phyloP scores from a whole-genome alignment of 148 eudicot species.

The Hydrangea macrophylla region DNA sequence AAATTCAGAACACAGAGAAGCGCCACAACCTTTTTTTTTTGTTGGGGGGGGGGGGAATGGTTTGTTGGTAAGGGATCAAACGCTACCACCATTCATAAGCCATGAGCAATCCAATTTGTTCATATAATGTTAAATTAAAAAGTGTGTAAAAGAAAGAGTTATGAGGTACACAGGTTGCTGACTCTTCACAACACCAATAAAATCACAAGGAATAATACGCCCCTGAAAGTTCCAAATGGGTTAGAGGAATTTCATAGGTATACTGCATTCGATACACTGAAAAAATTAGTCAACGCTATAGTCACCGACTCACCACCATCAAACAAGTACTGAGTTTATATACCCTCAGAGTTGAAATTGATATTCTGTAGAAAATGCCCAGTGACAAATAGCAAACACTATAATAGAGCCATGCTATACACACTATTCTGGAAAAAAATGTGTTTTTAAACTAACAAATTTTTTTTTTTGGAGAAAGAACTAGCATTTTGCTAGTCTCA shows the following conservation, averaged over 20 bases:
- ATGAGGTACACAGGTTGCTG: slow-evolving; percentile 96
- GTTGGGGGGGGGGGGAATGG: no score
- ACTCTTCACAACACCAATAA: slow-evolving; percentile 88
- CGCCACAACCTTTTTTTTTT: background rate
- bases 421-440: background rate
- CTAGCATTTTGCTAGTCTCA: background rate
- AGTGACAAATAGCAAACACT: background rate
- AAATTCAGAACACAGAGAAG: slow-evolving; percentile 4
- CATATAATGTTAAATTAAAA: no score
- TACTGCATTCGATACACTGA: slow-evolving; percentile 5
- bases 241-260: no score
- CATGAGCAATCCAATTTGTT: no score
- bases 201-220: slow-evolving; percentile 95
- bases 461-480: no score
- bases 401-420: no score
- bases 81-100: no score
- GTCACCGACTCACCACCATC: no score
- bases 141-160: no score
- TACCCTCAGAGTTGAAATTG: background rate
- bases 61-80: no score
- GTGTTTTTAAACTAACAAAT: no score
- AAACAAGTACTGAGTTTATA: slow-evolving; percentile 25
- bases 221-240: slow-evolving; percentile 56
- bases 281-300: no score
- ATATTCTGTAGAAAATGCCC: background rate